phyloP scores from a whole-genome alignment of 1,284 basidiomycete genomes.

The Ustilago bromivora region DNA sequence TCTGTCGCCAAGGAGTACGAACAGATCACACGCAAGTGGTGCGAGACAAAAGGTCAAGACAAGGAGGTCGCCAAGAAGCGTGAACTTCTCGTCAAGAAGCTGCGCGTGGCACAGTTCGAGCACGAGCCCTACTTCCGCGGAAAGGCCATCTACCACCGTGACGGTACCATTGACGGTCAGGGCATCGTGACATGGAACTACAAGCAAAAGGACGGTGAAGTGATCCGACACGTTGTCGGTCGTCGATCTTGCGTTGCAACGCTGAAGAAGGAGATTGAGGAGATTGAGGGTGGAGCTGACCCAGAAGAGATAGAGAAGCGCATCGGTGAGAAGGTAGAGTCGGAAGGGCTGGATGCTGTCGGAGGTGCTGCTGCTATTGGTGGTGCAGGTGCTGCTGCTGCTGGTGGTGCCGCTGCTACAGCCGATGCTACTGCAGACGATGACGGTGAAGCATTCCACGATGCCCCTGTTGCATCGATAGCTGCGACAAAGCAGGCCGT shows the following conservation, averaged over 20 bases:
- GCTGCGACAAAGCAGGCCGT: slow-evolving; percentile 31
- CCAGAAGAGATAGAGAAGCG: slow-evolving; percentile 34
- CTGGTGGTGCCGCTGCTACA: slow-evolving; percentile 26
- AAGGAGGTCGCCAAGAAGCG: slow-evolving; percentile 54
- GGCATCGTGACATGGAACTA: slow-evolving; percentile 65
- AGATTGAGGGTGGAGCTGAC: slow-evolving; percentile 53
- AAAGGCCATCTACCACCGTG: slow-evolving; percentile 67
- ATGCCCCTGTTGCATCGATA: slow-evolving; percentile 42
- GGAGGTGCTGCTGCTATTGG: slow-evolving; percentile 25
- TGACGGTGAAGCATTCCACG: slow-evolving; percentile 42
- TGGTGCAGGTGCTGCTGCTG: slow-evolving; percentile 31
- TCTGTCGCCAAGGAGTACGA: slow-evolving; percentile 64
- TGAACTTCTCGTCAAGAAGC: slow-evolving; percentile 63
- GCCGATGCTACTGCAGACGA: slow-evolving; percentile 24
- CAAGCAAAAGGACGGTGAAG: slow-evolving; percentile 63
- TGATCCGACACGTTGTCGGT: slow-evolving; percentile 62
- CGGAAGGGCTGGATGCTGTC: slow-evolving; percentile 15
- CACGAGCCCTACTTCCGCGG: slow-evolving; percentile 68
- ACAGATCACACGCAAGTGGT: slow-evolving; percentile 67
- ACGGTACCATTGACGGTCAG: slow-evolving; percentile 68
- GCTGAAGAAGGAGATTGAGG: slow-evolving; percentile 59
- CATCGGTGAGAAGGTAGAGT: slow-evolving; percentile 27
- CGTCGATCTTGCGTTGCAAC: slow-evolving; percentile 48
- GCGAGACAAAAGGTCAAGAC: slow-evolving; percentile 49
- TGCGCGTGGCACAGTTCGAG: slow-evolving; percentile 68